A percentile compares a stretch with the other conserved stretches of the same genome.
These are phyloP conservation scores for Piloderma croceum DNA, from an alignment of 768 basidiomycete genomes.

Conservation along the genomic window DNA sequence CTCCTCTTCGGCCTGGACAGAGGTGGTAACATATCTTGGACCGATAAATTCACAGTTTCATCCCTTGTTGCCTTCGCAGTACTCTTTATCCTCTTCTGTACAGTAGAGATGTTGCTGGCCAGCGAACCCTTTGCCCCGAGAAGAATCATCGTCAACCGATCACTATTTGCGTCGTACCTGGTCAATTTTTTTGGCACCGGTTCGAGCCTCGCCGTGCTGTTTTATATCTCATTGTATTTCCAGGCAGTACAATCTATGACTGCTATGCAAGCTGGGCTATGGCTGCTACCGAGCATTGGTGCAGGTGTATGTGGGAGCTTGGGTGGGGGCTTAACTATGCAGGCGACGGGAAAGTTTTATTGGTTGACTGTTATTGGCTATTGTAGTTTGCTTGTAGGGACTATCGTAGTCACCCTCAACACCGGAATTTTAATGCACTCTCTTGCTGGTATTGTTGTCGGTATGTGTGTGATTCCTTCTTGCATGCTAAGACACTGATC, in stretches of 20 bases:
- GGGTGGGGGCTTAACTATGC: slow-evolving; percentile 47
- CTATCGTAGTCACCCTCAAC: slow-evolving; percentile 30
- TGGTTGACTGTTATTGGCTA: slow-evolving; percentile 42
- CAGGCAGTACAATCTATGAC: slow-evolving; percentile 49
- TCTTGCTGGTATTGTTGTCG: slow-evolving; percentile 33
- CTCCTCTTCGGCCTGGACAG: slow-evolving; percentile 56
- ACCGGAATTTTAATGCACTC: slow-evolving; percentile 37
- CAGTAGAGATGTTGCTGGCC: slow-evolving; percentile 45
- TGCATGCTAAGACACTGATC: neutral
- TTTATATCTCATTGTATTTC: slow-evolving; percentile 50
- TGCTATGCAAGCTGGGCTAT: slow-evolving; percentile 46
- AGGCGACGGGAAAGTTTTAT: slow-evolving; percentile 55
- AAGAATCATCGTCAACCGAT: slow-evolving; percentile 44
- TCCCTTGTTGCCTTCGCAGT: slow-evolving; percentile 31
- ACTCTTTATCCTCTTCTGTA: slow-evolving; percentile 34
- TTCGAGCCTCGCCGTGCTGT: slow-evolving; percentile 39
- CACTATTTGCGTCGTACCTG: slow-evolving; percentile 50
- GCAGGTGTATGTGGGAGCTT: slow-evolving; percentile 46
- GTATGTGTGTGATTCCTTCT: slow-evolving; percentile 24
- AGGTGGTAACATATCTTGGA: slow-evolving; percentile 47
- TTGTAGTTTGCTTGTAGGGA: slow-evolving; percentile 33
- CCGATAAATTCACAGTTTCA: slow-evolving; percentile 31
- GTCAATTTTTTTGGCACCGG: slow-evolving; percentile 54
- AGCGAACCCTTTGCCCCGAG: slow-evolving; percentile 57
- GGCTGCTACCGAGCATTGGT: slow-evolving; percentile 45